These are phyloP conservation scores for Curvularia sp. DNA, from an alignment of 2,329 filamentous ascomycete species.

Conservation along the genomic window DNA sequence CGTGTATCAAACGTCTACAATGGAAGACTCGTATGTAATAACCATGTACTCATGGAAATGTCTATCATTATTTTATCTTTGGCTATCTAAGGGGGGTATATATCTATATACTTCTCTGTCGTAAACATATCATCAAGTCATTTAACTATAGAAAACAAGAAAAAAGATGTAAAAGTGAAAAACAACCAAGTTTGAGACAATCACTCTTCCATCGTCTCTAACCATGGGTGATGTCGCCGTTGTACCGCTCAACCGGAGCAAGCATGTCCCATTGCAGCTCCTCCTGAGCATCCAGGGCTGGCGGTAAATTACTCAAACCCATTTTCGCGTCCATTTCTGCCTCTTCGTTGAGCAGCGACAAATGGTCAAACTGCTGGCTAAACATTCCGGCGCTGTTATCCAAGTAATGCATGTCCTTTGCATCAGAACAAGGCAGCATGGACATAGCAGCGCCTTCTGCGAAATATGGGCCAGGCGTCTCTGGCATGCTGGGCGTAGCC, in stretches of 20 bases:
- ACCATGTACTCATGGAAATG: too few species aligned
- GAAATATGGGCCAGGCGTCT: constrained; percentile 42
- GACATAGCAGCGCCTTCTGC: constrained; percentile 16
- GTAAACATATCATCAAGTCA: neutral
- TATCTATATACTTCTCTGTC: too few species aligned
- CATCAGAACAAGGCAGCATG: constrained; percentile 5
- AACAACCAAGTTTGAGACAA: neutral
- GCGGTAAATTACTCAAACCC: constrained; percentile 30
- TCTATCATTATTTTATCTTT: too few species aligned
- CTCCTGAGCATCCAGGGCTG: constrained; percentile 30
- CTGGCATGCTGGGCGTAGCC: constrained; percentile 41
- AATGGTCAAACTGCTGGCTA: constrained; percentile 26
- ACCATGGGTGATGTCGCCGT: constrained; percentile 16
- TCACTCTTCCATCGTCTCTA: neutral
- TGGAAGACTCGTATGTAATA: too few species aligned
- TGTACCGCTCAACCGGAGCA: constrained; percentile 38
- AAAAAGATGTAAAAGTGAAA: too few species aligned
- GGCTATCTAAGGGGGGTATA: too few species aligned
- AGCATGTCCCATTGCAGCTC: constrained; percentile 37
- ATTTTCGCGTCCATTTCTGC: constrained; percentile 37
- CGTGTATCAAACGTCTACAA: too few species aligned
- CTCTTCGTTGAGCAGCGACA: constrained; percentile 29
- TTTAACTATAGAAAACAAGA: too few species aligned
- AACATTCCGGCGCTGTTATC: constrained; percentile 9
- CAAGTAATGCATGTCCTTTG: constrained; percentile 10